Conservation (phyloP, 768 basidiomycete genomes). For the Leccinum olivaceopallidum region DNA sequence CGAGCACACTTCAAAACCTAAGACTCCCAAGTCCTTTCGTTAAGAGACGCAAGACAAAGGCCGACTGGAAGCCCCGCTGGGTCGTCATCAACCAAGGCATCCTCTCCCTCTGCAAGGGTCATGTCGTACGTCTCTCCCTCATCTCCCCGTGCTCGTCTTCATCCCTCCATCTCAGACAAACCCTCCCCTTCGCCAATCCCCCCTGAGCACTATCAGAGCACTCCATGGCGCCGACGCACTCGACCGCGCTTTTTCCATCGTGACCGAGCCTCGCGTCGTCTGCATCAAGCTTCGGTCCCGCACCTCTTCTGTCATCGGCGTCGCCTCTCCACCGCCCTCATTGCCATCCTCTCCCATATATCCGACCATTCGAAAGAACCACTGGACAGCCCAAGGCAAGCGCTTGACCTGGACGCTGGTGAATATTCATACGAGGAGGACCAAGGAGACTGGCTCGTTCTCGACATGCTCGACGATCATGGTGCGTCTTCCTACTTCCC, state of each 20-base stretch:
- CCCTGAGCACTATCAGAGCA: constrained; percentile 41
- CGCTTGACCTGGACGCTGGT: constrained; percentile 1
- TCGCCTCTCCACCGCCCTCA: constrained; percentile 21
- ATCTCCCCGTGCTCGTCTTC: not conserved
- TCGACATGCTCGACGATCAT: constrained; percentile 51
- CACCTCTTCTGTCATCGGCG: not conserved
- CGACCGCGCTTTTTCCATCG: constrained; percentile 25
- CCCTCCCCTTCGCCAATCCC: constrained; percentile 39
- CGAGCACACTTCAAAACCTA: constrained; percentile 15
- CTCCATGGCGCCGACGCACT: constrained; percentile 49
- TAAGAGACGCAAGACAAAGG: constrained; percentile 35
- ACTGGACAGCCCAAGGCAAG: constrained; percentile 7
- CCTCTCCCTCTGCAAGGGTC: constrained; percentile 54
- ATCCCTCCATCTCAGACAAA: constrained; percentile 36
- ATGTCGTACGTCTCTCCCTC: constrained; percentile 42
- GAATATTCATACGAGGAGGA: constrained; percentile 6
- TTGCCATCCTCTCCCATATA: constrained; percentile 27
- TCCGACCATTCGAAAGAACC: constrained; percentile 9
- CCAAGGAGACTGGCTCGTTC: constrained; percentile 49
- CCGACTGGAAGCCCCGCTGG: constrained; percentile 68
- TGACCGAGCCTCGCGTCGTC: constrained; percentile 33
- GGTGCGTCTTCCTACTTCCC: constrained; percentile 28
- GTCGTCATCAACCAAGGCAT: constrained; percentile 58
- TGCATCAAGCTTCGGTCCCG: constrained; percentile 41
- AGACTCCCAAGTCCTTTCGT: constrained; percentile 13